Evolutionary conservation across 148 eudicot genomes (phyloP), one percentile per base, ranked within the genome.

Genomic region (Arbutus unedo): DNA sequence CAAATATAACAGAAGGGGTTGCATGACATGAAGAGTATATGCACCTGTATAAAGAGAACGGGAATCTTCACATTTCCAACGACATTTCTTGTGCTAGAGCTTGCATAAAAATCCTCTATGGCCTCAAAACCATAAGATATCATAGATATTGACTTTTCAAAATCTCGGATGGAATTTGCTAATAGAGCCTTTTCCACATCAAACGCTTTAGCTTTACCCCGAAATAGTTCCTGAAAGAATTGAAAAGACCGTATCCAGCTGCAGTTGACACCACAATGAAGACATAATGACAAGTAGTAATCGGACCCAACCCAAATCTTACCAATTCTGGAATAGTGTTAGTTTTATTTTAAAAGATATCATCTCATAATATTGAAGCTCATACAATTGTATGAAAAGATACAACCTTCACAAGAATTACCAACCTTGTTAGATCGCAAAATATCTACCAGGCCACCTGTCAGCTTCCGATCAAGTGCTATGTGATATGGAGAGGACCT

Each of bases 41-140:
- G 71, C 67, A 96, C 99, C 98, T 94, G 98, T 81, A 96, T 90
- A 77, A 93, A 96, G 60, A 96, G 99, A 84, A 94, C 90, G 50
- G 99, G 99, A 81, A 96, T 89, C 91, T 94, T 94, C 85, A 96
- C 82, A 74, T 90, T 77, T 73, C 88, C 93, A 77, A 96, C 88
- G 83, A 90, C 68, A 84, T 84, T 82, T 80, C 91, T 87, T 5
- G 97, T 90, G 88, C 98, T 96, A 67, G 91, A 92, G 66, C 77
- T 83, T 25, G 87, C 85, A 86, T 96, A 96, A 60, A 96, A 96
- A 14, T 96, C 99, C 77, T 92, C 94, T 83, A 96, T 44, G 60
- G 89, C 84, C 80, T 91, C 90, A 84, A 87, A 96, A 59, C 98
- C 98, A 88, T 91, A 86, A 0, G 98, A 92, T 13, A 91, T 81